phyloP scores from a whole-genome alignment of 352 stramenopile species.

The Globisporangium cylindrosporum region DNA sequence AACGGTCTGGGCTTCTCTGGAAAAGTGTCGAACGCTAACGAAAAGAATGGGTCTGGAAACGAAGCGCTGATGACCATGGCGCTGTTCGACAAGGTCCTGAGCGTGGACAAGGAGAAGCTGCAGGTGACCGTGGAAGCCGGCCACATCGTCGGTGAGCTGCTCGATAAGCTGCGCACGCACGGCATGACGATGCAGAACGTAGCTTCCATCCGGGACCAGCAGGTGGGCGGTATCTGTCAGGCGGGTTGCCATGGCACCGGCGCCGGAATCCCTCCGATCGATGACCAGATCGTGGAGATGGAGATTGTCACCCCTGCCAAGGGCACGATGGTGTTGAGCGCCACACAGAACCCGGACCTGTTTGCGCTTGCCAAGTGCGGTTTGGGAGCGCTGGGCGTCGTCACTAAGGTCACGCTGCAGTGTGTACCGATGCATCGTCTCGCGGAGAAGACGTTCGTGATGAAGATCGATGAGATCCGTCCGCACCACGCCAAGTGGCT shows the following conservation, averaged over 20 bases:
- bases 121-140: conserved; percentile 92
- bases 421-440: conserved; percentile 93
- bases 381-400: conserved; percentile 94
- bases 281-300: conserved; percentile 96
- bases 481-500: conserved; percentile 76
- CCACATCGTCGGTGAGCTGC: conserved; percentile 70
- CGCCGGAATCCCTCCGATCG: conserved; percentile 92
- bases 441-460: conserved; percentile 92
- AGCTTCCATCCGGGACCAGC: conserved; percentile 98
- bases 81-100: conserved; percentile 90
- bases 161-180: conserved; percentile 72
- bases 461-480: conserved; percentile 86
- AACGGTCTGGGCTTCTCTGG: conserved; percentile 94
- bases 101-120: conserved; percentile 86
- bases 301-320: conserved; percentile 94
- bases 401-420: conserved; percentile 95
- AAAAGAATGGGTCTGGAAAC: conserved; percentile 24
- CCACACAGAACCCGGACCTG: conserved; percentile 70
- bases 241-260: conserved; percentile 96
- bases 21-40: conserved; percentile 3
- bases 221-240: conserved; percentile 96
- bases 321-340: conserved; percentile 87
- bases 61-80: conserved; percentile 91
- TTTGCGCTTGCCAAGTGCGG: conserved; percentile 94
- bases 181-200: conserved; percentile 97